These are phyloP conservation scores for Mycena leptocephala DNA, from an alignment of 768 basidiomycete genomes.

Conservation along the genomic window DNA sequence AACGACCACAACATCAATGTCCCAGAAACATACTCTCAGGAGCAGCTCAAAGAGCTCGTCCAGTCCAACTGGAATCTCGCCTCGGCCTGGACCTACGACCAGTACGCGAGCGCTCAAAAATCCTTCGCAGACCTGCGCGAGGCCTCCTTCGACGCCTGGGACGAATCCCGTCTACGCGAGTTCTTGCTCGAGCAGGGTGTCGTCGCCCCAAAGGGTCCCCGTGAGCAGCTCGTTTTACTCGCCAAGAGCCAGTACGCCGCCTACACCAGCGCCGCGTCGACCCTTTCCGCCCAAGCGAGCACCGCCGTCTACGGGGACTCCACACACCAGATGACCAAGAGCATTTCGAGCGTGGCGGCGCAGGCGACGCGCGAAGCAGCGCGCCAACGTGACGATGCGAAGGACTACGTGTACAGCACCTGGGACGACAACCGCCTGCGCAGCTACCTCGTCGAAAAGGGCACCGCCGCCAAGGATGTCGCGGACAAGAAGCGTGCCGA, in stretches of 20 bases:
- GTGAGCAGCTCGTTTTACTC: constrained; percentile 84
- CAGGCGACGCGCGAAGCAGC: constrained; percentile 70
- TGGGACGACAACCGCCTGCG: constrained; percentile 90
- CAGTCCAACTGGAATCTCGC: constrained; percentile 73
- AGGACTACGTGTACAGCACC: constrained; percentile 92
- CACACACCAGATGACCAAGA: constrained; percentile 55
- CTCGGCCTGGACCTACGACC: constrained; percentile 73
- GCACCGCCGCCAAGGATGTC: constrained; percentile 73
- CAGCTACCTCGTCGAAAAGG: constrained; percentile 82
- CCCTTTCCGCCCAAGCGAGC: constrained; percentile 67
- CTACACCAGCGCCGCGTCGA: constrained; percentile 73
- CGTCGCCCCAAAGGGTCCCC: constrained; percentile 83
- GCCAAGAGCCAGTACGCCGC: constrained; percentile 81
- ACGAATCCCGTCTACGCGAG: constrained; percentile 85
- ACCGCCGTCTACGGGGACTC: constrained; percentile 67
- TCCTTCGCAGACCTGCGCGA: constrained; percentile 75
- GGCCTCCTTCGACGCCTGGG: constrained; percentile 84
- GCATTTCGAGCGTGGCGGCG: constrained; percentile 59
- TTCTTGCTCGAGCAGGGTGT: constrained; percentile 92
- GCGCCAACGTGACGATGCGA: constrained; percentile 75
- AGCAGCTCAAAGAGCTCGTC: constrained; percentile 65
- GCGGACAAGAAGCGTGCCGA: constrained; percentile 75
- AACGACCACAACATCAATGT: constrained; percentile 74
- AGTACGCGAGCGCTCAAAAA: constrained; percentile 75
- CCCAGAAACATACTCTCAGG: constrained; percentile 61